Percentiles rank a stretch among this genome's conserved stretches.
These are phyloP conservation scores for Boletus austroedulis DNA, from an alignment of 1,284 basidiomycete species.

Conservation along the genomic window DNA sequence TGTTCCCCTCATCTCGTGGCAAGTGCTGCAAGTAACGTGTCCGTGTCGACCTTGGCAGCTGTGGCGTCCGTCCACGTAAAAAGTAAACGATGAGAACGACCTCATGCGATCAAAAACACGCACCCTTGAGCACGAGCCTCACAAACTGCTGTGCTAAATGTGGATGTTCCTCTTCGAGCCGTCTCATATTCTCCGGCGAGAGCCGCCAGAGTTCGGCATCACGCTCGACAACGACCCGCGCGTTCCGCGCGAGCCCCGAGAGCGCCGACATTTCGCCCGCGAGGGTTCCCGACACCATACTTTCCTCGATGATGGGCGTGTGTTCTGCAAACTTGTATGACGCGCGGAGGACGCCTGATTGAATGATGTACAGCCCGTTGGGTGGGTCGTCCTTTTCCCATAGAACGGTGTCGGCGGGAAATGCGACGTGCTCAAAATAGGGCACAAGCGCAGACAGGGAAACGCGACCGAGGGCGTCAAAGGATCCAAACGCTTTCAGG, in stretches of 20 bases:
- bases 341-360: slow-evolving; percentile 80
- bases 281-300: slow-evolving; percentile 89
- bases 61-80: too few relatives aligned
- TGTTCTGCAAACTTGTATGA: slow-evolving; percentile 75
- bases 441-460: slow-evolving; percentile 58
- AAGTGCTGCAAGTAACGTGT: slow-evolving; percentile 69
- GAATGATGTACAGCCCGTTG: slow-evolving; percentile 84
- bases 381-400: slow-evolving; percentile 76
- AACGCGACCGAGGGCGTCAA: slow-evolving; percentile 49
- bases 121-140: slow-evolving; percentile 77
- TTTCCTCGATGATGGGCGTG: slow-evolving; percentile 68
- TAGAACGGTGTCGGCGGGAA: slow-evolving; percentile 61
- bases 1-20: slow-evolving; percentile 58
- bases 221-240: slow-evolving; percentile 81
- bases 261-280: slow-evolving; percentile 87
- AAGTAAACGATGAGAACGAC: background rate
- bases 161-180: slow-evolving; percentile 65
- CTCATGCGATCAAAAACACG: background rate
- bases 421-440: slow-evolving; percentile 67
- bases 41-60: slow-evolving; percentile 80
- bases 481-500: slow-evolving; percentile 73
- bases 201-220: slow-evolving; percentile 81
- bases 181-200: slow-evolving; percentile 51
- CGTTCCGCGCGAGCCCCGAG: slow-evolving; percentile 74
- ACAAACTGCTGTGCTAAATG: slow-evolving; percentile 66